A percentile compares a stretch with the other conserved stretches of the same genome.
Evolutionary conservation across 495 filamentous ascomycete species (phyloP).

Genomic region (Aspergillus affinis): DNA sequence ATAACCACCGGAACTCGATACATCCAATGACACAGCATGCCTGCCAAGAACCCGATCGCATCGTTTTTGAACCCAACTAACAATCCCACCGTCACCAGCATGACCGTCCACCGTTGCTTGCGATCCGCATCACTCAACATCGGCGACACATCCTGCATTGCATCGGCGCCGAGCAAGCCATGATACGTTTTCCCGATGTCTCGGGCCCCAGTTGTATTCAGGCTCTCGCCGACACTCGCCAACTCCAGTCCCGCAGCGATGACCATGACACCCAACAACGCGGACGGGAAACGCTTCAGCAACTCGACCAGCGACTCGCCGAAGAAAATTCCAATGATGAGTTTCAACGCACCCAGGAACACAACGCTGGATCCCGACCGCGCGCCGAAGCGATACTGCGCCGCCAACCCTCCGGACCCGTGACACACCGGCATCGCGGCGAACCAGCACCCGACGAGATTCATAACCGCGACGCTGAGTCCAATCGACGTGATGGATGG

Average conservation of each 20-base stretch:
- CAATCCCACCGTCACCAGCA: conserved; percentile 81
- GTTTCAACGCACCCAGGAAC: conserved; percentile 72
- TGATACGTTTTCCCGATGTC: conserved; percentile 48
- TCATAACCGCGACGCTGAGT: conserved; percentile 77
- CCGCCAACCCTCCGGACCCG: conserved; percentile 86
- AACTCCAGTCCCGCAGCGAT: conserved; percentile 85
- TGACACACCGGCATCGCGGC: conserved; percentile 96
- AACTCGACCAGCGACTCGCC: conserved; percentile 67
- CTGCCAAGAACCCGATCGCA: conserved; percentile 80
- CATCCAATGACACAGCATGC: conserved; percentile 67
- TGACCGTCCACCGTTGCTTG: conserved; percentile 74
- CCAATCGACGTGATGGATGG: conserved; percentile 74
- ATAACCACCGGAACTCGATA: conserved; percentile 39
- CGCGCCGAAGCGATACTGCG: conserved; percentile 86
- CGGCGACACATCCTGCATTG: conserved; percentile 34
- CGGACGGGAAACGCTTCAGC: conserved; percentile 67
- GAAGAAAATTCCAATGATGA: conserved; percentile 71
- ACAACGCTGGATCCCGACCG: conserved; percentile 82
- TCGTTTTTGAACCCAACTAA: conserved; percentile 88
- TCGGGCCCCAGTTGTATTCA: conserved; percentile 67
- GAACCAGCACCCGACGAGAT: conserved; percentile 83
- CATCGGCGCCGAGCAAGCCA: conserved; percentile 35
- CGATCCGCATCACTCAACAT: conserved; percentile 60
- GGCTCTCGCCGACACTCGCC: conserved; percentile 74
- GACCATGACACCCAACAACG: conserved; percentile 82